Percentiles rank a stretch among this genome's conserved stretches.
Conservation (phyloP, 768 basidiomycete species). For the Scleroderma citrinum region DNA sequence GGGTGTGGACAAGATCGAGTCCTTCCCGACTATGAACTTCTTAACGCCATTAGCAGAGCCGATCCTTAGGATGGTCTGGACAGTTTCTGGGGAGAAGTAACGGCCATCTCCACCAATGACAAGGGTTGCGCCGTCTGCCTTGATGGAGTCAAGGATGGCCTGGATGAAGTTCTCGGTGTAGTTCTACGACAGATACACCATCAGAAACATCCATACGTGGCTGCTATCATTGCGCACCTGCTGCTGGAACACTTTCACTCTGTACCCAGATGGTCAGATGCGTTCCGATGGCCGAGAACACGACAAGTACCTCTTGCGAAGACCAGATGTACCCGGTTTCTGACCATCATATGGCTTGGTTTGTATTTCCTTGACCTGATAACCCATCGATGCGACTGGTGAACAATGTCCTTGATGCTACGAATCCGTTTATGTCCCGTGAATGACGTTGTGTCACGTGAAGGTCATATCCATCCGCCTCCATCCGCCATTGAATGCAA, state of each 20-base stretch:
- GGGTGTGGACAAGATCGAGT: conserved; percentile 92
- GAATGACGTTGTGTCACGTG: background rate
- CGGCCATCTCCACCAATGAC: conserved; percentile 98
- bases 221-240: conserved; percentile 48
- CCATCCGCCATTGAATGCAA: background rate
- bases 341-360: conserved; percentile 91
- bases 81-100: conserved; percentile 78
- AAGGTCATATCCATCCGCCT: background rate
- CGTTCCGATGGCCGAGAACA: conserved; percentile 11
- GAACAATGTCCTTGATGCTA: conserved; percentile 1
- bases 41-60: conserved; percentile 90
- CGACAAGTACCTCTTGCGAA: conserved; percentile 74
- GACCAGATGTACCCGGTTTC: conserved; percentile 97
- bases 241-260: conserved; percentile 98
- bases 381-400: conserved; percentile 31
- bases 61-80: conserved; percentile 90
- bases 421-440: conserved; percentile 3
- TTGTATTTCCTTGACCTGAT: conserved; percentile 55
- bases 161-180: conserved; percentile 99
- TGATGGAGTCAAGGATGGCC: conserved; percentile 87
- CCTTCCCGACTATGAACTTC: conserved; percentile 88
- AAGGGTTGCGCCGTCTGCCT: conserved; percentile 70
- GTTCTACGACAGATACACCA: conserved; percentile 47
- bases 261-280: conserved; percentile 29
- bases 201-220: conserved; percentile 11